A percentile compares a stretch with the other conserved stretches of the same genome.
phyloP scores from a whole-genome alignment of 2,329 filamentous ascomycete species.

The Blastomyces parvus region DNA sequence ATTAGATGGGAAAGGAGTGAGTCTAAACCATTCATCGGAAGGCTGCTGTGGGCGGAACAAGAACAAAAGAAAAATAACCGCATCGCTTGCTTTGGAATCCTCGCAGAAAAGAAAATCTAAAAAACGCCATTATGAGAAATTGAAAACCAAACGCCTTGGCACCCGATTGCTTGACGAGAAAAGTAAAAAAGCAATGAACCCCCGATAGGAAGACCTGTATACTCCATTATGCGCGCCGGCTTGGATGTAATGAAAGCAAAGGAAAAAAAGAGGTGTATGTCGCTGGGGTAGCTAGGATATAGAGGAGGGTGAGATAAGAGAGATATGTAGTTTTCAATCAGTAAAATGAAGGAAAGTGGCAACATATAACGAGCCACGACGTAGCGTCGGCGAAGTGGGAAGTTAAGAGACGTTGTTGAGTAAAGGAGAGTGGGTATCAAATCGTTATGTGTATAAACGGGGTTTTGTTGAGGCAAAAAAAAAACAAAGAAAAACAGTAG shows the following conservation, averaged over 20 bases:
- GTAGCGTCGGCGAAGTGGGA: background rate
- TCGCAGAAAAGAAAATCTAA: background rate
- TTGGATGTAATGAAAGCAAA: background rate
- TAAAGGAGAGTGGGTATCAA: background rate
- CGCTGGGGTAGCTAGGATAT: background rate
- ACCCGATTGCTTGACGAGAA: background rate
- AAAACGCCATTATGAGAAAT: constrained; percentile 1
- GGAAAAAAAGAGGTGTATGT: background rate
- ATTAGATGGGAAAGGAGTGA: too few relatives aligned
- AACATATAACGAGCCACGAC: background rate
- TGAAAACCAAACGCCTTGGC: background rate
- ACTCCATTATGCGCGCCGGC: constrained; percentile 4
- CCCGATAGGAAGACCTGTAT: background rate
- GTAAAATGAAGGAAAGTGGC: background rate
- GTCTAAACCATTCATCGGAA: background rate
- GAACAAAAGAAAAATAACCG: background rate
- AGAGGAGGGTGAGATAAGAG: background rate
- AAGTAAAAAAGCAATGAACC: background rate
- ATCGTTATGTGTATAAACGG: background rate
- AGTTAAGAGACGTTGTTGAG: background rate
- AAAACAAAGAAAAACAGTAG: too few relatives aligned
- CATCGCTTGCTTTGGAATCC: background rate
- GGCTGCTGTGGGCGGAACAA: background rate
- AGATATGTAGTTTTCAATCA: background rate
- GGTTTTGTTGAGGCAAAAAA: background rate